phyloP scores from a whole-genome alignment of 2,329 filamentous ascomycete species.

The Oidium heveae region DNA sequence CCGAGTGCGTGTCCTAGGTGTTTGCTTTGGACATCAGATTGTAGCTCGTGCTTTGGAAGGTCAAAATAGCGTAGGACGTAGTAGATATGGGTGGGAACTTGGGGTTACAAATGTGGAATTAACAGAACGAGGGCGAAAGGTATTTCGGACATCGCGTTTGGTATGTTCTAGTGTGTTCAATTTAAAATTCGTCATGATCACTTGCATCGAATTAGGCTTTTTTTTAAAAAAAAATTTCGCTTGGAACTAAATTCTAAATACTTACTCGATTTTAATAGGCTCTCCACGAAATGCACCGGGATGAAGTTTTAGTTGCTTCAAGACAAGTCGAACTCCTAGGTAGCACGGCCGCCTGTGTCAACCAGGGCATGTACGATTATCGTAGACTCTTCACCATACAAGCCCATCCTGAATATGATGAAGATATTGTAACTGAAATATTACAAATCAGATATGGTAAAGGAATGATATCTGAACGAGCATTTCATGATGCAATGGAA shows the following conservation, averaged over 20 bases:
- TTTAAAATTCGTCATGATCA: neutral
- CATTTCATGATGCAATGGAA: constrained; percentile 41
- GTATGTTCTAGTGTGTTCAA: constrained; percentile 14
- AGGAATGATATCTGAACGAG: constrained; percentile 44
- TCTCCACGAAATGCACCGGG: constrained; percentile 70
- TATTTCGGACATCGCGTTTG: constrained; percentile 42
- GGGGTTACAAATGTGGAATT: constrained; percentile 45
- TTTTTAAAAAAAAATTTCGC: neutral
- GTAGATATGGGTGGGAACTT: constrained; percentile 55
- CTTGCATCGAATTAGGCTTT: neutral
- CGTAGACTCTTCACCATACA: constrained; percentile 49
- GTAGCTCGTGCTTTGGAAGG: constrained; percentile 42
- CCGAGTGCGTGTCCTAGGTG: constrained; percentile 45
- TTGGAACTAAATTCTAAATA: neutral
- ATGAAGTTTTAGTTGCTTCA: constrained; percentile 43
- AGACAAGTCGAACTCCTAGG: constrained; percentile 35
- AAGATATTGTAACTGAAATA: constrained; percentile 44
- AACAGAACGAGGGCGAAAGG: constrained; percentile 39
- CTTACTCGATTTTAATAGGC: constrained; percentile 21
- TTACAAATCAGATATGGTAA: constrained; percentile 34
- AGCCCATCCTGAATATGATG: constrained; percentile 65
- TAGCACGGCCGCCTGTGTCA: constrained; percentile 36
- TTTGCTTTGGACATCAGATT: constrained; percentile 80
- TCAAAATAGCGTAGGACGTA: constrained; percentile 33
- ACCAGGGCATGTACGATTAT: constrained; percentile 58